Conservation (phyloP, 31 red algal species). For the Porphyra umbilicalis region DNA sequence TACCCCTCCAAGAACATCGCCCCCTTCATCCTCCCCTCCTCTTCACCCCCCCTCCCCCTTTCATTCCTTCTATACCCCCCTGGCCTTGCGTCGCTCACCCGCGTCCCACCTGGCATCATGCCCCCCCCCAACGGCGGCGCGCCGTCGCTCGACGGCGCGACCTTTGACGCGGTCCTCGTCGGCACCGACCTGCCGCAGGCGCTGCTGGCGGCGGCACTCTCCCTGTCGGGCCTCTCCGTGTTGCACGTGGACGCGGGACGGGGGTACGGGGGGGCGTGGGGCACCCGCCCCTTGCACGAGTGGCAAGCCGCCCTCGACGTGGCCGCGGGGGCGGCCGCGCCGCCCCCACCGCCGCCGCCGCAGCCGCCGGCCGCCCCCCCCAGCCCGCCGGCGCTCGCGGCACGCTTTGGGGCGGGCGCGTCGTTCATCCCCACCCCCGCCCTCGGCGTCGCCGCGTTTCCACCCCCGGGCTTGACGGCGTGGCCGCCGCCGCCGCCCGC, state of each 20-base stretch:
- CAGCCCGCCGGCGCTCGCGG: background rate
- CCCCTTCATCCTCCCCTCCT: too few species aligned
- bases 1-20: too few species aligned
- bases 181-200: constrained; percentile 30
- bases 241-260: constrained; percentile 39
- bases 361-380: background rate
- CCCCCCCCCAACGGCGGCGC: background rate
- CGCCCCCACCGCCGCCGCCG: background rate
- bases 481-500: background rate
- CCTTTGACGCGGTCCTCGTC: constrained; percentile 20
- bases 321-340: background rate
- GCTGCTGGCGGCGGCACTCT: constrained; percentile 34
- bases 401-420: background rate
- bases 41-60: too few species aligned
- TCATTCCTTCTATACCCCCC: too few species aligned
- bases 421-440: background rate
- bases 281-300: background rate
- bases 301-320: background rate
- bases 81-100: too few species aligned
- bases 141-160: background rate
- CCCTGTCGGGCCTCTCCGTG: constrained; percentile 24
- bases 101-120: background rate
- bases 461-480: background rate
- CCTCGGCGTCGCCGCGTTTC: background rate
- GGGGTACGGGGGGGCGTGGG: constrained; percentile 25